Evolutionary conservation across 169 alveolate species (phyloP).

Genomic region (Eimeria sp.): DNA sequence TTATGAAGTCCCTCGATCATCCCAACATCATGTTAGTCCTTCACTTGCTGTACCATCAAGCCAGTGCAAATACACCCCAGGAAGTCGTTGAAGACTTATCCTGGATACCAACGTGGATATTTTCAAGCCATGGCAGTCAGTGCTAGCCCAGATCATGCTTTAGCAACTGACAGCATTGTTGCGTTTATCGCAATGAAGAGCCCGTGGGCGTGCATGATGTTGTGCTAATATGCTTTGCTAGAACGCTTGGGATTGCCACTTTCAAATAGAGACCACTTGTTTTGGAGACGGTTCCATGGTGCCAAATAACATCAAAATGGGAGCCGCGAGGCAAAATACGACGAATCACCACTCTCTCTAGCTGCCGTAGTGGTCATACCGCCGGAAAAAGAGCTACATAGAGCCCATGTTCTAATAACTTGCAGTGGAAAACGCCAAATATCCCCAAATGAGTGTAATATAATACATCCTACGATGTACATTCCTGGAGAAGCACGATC

Average conservation of each 20-base stretch:
- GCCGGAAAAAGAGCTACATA: neutral
- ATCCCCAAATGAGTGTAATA: neutral
- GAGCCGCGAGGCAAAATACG: neutral
- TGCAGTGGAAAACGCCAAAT: neutral
- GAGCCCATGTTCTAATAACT: neutral
- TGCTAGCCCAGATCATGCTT: neutral
- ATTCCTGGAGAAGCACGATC: neutral
- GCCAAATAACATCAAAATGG: neutral
- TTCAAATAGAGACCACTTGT: neutral
- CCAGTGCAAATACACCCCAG: neutral
- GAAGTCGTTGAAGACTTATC: neutral
- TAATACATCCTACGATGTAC: neutral
- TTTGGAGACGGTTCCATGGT: neutral
- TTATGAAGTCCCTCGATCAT: constrained; percentile 87
- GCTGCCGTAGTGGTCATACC: neutral
- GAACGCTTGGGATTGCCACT: neutral
- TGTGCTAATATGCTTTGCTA: neutral
- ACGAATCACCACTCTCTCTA: neutral
- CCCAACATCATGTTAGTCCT: constrained; percentile 85
- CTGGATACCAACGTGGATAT: neutral
- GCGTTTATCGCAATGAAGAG: neutral
- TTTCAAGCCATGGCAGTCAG: neutral
- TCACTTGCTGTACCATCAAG: neutral
- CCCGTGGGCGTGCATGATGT: neutral
- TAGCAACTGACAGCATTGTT: neutral